These are phyloP conservation scores for Phaeosphaeriaceae sp. DNA, from an alignment of 2,329 filamentous ascomycete species.

Conservation along the genomic window DNA sequence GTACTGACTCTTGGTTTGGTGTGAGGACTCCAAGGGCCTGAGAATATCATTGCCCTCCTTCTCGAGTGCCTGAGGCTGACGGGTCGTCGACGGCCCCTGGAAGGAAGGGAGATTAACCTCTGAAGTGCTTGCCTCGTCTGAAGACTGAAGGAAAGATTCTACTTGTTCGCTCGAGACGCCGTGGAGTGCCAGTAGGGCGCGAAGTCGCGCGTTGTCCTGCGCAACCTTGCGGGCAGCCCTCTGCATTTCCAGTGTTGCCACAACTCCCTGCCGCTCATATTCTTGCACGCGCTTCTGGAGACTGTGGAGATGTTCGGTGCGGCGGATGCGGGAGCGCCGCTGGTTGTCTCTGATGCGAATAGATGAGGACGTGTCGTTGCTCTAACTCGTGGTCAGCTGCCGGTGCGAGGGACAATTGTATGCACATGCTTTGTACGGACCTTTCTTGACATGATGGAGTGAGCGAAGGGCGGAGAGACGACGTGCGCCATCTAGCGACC, in stretches of 20 bases:
- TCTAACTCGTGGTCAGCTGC: constrained; percentile 3
- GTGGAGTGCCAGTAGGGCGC: constrained; percentile 58
- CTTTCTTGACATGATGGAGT: too few species aligned
- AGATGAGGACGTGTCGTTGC: constrained; percentile 38
- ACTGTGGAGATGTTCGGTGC: constrained; percentile 72
- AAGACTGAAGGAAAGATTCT: constrained; percentile 23
- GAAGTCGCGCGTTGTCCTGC: constrained; percentile 69
- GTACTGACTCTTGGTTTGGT: background rate
- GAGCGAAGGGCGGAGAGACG: too few species aligned
- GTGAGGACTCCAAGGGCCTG: background rate
- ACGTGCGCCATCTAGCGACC: too few species aligned
- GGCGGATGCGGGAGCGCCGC: constrained; percentile 71
- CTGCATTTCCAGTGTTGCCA: constrained; percentile 72
- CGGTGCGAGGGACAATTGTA: too few species aligned
- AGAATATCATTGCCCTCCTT: background rate
- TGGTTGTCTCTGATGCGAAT: constrained; percentile 75
- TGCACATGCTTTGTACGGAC: too few species aligned
- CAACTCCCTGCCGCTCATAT: constrained; percentile 68
- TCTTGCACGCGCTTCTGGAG: constrained; percentile 67
- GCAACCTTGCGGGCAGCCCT: constrained; percentile 69
- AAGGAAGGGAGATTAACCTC: background rate
- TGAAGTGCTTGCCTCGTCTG: constrained; percentile 7
- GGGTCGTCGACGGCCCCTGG: background rate
- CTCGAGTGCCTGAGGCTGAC: background rate
- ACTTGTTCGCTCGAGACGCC: constrained; percentile 30